Base-by-base conservation (phyloP, 1,284 basidiomycete genomes). In the Fomes fomentarius region DNA sequence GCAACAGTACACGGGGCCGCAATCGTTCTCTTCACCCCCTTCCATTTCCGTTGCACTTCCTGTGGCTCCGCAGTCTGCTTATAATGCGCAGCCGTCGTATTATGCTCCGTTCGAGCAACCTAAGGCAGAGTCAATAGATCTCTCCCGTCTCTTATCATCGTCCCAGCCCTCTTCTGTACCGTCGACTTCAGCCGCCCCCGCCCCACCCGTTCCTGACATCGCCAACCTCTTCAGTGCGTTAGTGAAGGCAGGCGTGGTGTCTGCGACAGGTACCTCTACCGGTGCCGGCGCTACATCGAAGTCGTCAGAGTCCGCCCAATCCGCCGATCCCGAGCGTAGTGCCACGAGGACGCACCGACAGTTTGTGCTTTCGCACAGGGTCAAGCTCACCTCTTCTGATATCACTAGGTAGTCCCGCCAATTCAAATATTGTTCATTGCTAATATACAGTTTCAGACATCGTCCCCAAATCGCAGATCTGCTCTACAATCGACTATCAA, bases 331-430 rank as follows among this genome's bases (percentile, higher is more conserved):
- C 26, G 78, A 73, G 33, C 71, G 80, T 56, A 84, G 87, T 34
- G 77, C 79, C 26, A 69, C 74, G 35, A 74, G 78, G 56, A 74
- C 76, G 17, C 96, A 97, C 69, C 81, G 91, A 61, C 81, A 83
- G 54, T 76, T 80, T 26, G 81, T 98, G 11, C 74, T 97, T 15
- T 74, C 78, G 4, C 79, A 91, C 57, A 79, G 84, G 51, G 77
- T 96, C 50, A 82, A 81, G 52, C 76, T 96, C 35, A 85, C 83
- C 0, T 84, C 80, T 42, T 70, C 84, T 15, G 93, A 93, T 63
- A 84, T 96, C 38, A 79, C 82, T 47, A 87, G 80, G 88, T 94
- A n/a, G n/a, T n/a, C n/a, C n/a, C n/a, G n/a, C n/a, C n/a, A 30
- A 30, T 30, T 12, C 7, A 30, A 30, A 7, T 30, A 12, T 30